A percentile compares a stretch with the other conserved stretches of the same genome.
phyloP scores from a whole-genome alignment of 805 yeast genomes.

The Saccharomycopsis fodiens region DNA sequence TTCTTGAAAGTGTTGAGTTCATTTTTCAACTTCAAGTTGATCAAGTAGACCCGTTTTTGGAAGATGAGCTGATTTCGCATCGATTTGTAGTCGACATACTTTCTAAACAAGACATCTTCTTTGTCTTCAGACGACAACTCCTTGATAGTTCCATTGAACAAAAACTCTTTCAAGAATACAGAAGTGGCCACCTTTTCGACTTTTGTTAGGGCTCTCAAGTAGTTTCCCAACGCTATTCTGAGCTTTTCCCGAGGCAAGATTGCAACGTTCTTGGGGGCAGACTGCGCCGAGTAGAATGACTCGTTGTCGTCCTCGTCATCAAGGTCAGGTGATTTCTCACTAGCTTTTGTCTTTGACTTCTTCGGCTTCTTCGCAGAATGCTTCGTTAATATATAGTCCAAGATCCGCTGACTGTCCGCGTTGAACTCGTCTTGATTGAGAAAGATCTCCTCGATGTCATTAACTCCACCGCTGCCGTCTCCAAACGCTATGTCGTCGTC shows the following conservation, averaged over 20 bases:
- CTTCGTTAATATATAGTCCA: conserved; percentile 8
- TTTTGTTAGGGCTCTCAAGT: conserved; percentile 45
- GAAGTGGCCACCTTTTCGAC: conserved; percentile 77
- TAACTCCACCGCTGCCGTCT: conserved; percentile 22
- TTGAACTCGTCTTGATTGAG: conserved; percentile 4
- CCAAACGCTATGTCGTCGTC: conserved; percentile 23
- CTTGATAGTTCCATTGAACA: conserved; percentile 34
- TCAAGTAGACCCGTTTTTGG: conserved; percentile 52
- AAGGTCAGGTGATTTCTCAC: neutral
- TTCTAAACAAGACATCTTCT: conserved; percentile 59
- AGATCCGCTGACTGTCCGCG: conserved; percentile 3
- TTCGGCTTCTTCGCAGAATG: conserved; percentile 1
- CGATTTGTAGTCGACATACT: conserved; percentile 53
- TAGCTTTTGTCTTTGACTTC: neutral
- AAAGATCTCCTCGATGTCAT: conserved; percentile 6
- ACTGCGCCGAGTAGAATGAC: conserved; percentile 5
- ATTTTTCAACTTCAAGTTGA: conserved; percentile 25
- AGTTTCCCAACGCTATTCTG: conserved; percentile 71
- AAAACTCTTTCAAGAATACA: conserved; percentile 50
- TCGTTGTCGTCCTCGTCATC: conserved; percentile 2
- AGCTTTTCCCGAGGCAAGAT: conserved; percentile 64
- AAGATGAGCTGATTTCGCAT: conserved; percentile 61
- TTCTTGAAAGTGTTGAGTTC: conserved; percentile 16
- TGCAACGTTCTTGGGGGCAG: conserved; percentile 15
- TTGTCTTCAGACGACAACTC: conserved; percentile 13